These are phyloP conservation scores for Globisporangium lucens DNA, from an alignment of 352 stramenopile species.

Conservation along the genomic window DNA sequence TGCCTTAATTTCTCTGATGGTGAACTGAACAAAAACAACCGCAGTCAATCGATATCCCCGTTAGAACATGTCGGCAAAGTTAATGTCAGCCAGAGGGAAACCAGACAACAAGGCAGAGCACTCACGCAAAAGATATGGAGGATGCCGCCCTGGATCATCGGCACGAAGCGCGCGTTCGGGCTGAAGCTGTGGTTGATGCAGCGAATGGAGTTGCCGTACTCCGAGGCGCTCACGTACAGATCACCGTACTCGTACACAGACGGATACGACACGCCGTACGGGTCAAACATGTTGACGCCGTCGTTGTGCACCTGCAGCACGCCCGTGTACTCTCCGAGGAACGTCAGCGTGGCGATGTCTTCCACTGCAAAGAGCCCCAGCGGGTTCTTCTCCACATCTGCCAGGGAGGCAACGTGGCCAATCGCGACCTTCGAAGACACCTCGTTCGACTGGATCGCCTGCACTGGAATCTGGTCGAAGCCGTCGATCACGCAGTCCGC, in stretches of 20 bases:
- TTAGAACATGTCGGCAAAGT: not conserved
- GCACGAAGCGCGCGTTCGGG: slow-evolving; percentile 60
- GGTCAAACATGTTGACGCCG: slow-evolving; percentile 41
- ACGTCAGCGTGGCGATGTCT: slow-evolving; percentile 35
- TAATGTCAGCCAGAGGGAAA: no score
- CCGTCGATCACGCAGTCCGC: slow-evolving; percentile 46
- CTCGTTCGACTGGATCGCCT: slow-evolving; percentile 20
- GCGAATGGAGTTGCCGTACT: slow-evolving; percentile 75
- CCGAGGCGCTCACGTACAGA: slow-evolving; percentile 61
- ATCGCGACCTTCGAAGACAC: slow-evolving; percentile 52
- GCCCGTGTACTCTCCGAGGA: slow-evolving; percentile 69
- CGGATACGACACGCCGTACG: slow-evolving; percentile 71
- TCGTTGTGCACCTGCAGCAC: slow-evolving; percentile 52
- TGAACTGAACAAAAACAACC: slow-evolving; percentile 42
- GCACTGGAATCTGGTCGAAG: slow-evolving; percentile 38
- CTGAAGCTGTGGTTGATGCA: slow-evolving; percentile 74
- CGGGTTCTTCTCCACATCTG: slow-evolving; percentile 39
- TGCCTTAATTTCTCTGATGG: slow-evolving; percentile 32
- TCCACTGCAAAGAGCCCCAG: slow-evolving; percentile 64
- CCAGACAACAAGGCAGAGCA: slow-evolving; percentile 13
- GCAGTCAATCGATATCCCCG: not conserved
- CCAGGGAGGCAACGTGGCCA: slow-evolving; percentile 49
- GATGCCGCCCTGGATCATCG: slow-evolving; percentile 62
- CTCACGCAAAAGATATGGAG: slow-evolving; percentile 77
- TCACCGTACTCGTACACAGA: slow-evolving; percentile 63